Base-by-base conservation (phyloP, 176 grass and related monocot genomes). In the Tillandsia leiboldiana region DNA sequence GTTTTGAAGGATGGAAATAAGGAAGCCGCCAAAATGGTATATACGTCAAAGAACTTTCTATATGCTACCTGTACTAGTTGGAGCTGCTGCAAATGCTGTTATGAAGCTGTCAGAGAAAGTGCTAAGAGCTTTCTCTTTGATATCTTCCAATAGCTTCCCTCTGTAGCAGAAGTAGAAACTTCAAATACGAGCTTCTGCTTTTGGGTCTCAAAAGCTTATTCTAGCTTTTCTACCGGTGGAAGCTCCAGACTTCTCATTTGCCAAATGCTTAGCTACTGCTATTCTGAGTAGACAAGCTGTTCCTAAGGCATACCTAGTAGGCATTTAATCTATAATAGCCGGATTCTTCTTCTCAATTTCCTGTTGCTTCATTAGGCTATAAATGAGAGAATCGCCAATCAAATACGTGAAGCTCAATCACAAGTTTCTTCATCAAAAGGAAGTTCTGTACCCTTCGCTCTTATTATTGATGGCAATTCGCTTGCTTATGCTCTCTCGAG, bases 401-500 rank as follows among this genome's bases (percentile, higher is more conserved):
- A 96, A 79, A 90, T 96, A 57, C 66, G 69, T 33, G 86, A 92
- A 14, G 89, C 85, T 28, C 76, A 77, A 64, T 85, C 48, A 51
- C 81, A 59, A 59, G 54, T 59, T 59, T 59, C 54, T 59, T 59
- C 54, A 59, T 17, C 9, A 9, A 59, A 59, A 59, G 54, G 54
- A 59, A 59, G 54, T 59, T 59, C 65, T 72, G 88, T 84, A 79
- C 72, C 79, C 2, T 92, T 83, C 47, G 93, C 93, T 74, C 66
- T 96, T 66, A 92, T 96, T 48, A 87, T 96, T 29, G 93, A 96
- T 52, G 93, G 93, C 14, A 88, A 90, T 61, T 96, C 88, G 1
- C 86, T 96, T 29, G 71, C 83, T 51, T 96, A 92, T 69, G 93
- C 93, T 9, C 73, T 96, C 50, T 79, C 86, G 49, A 84, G 83